Conservation (phyloP, 345 rosid species). For the Salix exigua region DNA sequence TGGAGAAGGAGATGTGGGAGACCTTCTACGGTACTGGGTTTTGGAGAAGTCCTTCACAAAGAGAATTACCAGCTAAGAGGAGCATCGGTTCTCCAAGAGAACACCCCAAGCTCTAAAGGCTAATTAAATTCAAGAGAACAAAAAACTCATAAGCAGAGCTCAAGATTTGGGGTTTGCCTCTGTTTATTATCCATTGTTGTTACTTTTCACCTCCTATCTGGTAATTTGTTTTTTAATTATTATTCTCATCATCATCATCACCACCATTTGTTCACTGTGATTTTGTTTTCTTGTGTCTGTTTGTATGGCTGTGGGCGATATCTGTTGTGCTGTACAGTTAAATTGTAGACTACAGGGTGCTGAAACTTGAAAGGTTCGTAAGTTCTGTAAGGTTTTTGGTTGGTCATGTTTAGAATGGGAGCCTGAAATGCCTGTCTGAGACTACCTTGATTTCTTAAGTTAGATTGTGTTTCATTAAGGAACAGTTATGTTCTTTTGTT, state of each 20-base stretch:
- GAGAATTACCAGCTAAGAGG: slow-evolving; percentile 13
- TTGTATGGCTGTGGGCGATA: background rate
- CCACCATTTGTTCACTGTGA: background rate
- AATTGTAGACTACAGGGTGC: background rate
- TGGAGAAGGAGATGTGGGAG: slow-evolving; percentile 57
- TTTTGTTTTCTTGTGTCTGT: background rate
- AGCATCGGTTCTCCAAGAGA: background rate
- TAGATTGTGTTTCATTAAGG: background rate
- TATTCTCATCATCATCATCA: background rate
- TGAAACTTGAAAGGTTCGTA: background rate
- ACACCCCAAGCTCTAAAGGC: background rate
- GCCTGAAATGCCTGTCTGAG: background rate
- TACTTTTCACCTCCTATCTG: background rate
- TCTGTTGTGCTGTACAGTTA: background rate
- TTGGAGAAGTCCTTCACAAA: slow-evolving; percentile 55
- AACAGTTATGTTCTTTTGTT: background rate
- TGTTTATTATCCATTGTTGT: background rate
- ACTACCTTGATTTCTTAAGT: background rate
- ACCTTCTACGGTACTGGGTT: slow-evolving; percentile 45
- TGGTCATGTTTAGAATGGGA: background rate
- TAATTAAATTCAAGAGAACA: background rate
- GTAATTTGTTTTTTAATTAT: background rate
- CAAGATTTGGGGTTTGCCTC: background rate
- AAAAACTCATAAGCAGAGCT: background rate
- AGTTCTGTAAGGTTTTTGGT: too few relatives aligned